phyloP scores from a whole-genome alignment of 495 filamentous ascomycete genomes.

The Immersiella caudata region DNA sequence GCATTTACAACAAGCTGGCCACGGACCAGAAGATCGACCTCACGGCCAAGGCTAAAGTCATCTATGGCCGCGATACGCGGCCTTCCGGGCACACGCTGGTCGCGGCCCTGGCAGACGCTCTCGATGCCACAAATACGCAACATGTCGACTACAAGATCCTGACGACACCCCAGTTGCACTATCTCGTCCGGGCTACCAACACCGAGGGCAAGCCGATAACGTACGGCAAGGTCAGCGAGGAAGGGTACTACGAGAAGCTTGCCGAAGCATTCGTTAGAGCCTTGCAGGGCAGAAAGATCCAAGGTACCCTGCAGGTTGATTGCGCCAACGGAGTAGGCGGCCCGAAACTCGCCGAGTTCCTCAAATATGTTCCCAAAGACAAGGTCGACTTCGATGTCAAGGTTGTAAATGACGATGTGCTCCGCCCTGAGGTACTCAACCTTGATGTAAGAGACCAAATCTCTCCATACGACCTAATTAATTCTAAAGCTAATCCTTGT shows the following conservation, averaged over 20 bases:
- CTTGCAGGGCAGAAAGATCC: constrained; percentile 70
- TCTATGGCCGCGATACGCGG: constrained; percentile 91
- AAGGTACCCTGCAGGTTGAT: constrained; percentile 79
- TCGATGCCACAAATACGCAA: constrained; percentile 73
- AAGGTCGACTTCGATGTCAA: constrained; percentile 75
- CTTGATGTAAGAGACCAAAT: constrained; percentile 63
- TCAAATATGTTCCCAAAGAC: constrained; percentile 75
- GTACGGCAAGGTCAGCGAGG: constrained; percentile 86
- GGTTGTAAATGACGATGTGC: constrained; percentile 87
- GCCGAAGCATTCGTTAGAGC: constrained; percentile 76
- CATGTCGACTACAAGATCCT: constrained; percentile 81
- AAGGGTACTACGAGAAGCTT: constrained; percentile 94
- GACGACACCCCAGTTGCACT: constrained; percentile 96
- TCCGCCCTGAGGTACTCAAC: constrained; percentile 85
- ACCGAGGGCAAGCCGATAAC: constrained; percentile 77
- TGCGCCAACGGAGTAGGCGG: constrained; percentile 97
- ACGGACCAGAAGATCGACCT: constrained; percentile 74
- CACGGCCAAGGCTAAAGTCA: constrained; percentile 70
- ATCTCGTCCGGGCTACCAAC: constrained; percentile 92
- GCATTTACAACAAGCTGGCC: constrained; percentile 73
- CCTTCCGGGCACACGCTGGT: constrained; percentile 86
- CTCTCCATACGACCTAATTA: neutral
- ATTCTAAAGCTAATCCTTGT: constrained; percentile 24
- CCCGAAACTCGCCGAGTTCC: constrained; percentile 82
- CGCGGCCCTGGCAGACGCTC: constrained; percentile 70